Evolutionary conservation across 164 flowering plant genomes (phyloP).

Genomic region (Buxus sempervirens): DNA sequence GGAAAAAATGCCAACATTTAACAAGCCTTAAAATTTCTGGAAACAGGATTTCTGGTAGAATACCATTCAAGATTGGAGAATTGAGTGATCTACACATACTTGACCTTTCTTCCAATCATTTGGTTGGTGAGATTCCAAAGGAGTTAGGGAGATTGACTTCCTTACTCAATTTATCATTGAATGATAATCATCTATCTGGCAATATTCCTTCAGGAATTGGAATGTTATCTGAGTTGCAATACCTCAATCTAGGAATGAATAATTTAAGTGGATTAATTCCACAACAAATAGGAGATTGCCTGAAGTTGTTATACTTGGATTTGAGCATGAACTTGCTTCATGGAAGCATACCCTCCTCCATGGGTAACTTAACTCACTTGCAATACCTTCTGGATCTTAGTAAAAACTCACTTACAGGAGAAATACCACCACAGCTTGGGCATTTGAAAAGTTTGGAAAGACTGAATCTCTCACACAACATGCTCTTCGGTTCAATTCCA

Average conservation of each 20-base stretch:
- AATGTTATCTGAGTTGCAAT: neutral
- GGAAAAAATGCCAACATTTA: neutral
- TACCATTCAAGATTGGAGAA: neutral
- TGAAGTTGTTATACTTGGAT: neutral
- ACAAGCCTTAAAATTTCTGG: neutral
- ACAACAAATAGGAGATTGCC: neutral
- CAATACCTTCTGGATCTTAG: neutral
- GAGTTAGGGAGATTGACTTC: neutral
- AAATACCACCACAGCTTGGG: neutral
- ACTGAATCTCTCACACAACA: neutral
- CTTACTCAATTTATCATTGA: neutral
- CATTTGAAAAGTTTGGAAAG: neutral
- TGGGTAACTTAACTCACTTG: neutral
- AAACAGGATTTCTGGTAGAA: neutral
- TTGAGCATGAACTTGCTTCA: neutral
- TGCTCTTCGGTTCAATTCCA: neutral
- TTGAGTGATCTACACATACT: neutral
- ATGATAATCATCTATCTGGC: neutral
- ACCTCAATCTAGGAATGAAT: neutral
- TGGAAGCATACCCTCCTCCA: neutral
- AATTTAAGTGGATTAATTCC: neutral
- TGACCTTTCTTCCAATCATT: neutral
- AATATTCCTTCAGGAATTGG: neutral
- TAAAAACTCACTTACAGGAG: neutral
- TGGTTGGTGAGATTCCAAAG: conserved; percentile 1